Evolutionary conservation across 2,329 filamentous ascomycete species (phyloP), one percentile per base, ranked within the genome.

Genomic region (Colletotrichum spinosum): DNA sequence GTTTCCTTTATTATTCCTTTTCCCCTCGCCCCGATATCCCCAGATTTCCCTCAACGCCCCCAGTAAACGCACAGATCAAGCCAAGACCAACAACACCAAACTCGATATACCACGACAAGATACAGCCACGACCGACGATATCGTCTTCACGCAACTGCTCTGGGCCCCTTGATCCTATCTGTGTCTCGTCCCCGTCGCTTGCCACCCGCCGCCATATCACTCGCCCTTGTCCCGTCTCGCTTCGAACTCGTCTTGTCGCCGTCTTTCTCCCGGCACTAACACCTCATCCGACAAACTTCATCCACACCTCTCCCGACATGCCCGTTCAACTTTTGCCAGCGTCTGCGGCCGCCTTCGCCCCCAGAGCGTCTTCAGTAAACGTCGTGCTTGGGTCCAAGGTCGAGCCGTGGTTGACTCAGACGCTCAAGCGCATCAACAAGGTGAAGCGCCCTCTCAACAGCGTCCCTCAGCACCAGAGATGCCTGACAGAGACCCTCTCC

Each of bases 391-490:
- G 90, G 75, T 91, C 91, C 77, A 97, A 96, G 83, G 89, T 97
- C 74, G 94, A 97, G 82, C 92, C 94, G 66, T 99, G 96, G 96
- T 87, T 98, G 80, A 99, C 96, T 41, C 92, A 94, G 76, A 97
- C 94, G 10, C 86, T 99, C 74, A 98, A 98, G 87, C 90, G 96
- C 78, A 94, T 97, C 83, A 98, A 97, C 86, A 89, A 92, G 72
- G 90, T 97, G 74, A 99, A 98, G 88, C 92, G 96, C 73, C 95
- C 96, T 67, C 88, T 98, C 80, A 99, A 99, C 87, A 97, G 92
- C 79, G 92, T 97, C 53, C 90, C 93, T 63, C 96, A 99, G 79
- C 96, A 98, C 82, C 94, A 94, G 72, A 89, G 93, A 84, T 98
- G 95, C 81, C 87, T 99, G 73, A 97, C 94, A 63, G 96, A 98